Evolutionary conservation across 2,329 filamentous ascomycete genomes (phyloP).

Genomic region (Cladosporium sp.): DNA sequence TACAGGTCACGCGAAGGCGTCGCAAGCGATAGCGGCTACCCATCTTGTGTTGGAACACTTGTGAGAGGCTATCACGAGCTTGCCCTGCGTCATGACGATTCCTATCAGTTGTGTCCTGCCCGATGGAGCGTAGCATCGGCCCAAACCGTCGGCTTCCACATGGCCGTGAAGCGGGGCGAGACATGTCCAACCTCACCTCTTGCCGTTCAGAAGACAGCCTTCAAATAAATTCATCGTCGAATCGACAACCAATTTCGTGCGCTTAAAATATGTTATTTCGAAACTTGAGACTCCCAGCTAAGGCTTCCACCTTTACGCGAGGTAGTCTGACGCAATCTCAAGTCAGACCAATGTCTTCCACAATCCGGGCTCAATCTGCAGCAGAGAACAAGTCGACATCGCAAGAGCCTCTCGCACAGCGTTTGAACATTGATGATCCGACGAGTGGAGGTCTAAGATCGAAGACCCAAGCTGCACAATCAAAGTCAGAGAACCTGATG

Average conservation of each 20-base stretch:
- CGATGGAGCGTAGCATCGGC: constrained; percentile 2
- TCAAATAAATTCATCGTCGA: background rate
- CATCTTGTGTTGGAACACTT: background rate
- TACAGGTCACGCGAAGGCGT: constrained; percentile 6
- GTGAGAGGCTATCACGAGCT: constrained; percentile 6
- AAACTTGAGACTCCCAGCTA: background rate
- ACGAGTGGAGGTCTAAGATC: background rate
- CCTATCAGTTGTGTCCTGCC: constrained; percentile 10
- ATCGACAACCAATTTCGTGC: too few relatives aligned
- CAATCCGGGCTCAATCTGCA: background rate
- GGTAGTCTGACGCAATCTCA: background rate
- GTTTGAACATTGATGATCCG: constrained; percentile 6
- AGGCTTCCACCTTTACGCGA: background rate
- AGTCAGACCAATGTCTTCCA: background rate
- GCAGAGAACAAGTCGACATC: background rate
- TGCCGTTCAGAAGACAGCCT: background rate
- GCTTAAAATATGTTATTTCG: background rate
- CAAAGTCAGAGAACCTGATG: background rate
- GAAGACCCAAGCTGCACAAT: constrained; percentile 1
- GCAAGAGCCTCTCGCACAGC: constrained; percentile 7
- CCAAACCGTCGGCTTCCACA: background rate
- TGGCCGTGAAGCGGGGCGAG: background rate
- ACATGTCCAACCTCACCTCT: constrained; percentile 3
- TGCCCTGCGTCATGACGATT: constrained; percentile 11
- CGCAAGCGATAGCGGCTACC: background rate